Conservation (phyloP, 305 asterid species). For the Fraxinus sp. region DNA sequence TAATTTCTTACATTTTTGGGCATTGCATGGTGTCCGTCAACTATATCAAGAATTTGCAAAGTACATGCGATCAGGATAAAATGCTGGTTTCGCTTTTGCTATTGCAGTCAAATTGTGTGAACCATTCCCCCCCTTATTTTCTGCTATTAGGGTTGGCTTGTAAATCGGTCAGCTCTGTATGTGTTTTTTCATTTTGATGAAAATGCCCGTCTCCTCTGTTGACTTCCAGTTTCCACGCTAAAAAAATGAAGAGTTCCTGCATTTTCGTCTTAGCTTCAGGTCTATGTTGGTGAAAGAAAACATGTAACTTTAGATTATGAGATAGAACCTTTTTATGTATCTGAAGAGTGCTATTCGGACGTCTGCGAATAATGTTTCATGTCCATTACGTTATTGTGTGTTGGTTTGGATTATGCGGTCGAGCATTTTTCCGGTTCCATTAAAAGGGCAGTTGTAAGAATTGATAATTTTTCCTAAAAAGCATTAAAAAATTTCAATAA, state of each 20-base stretch:
- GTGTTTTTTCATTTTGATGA: not conserved
- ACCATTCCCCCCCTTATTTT: not conserved
- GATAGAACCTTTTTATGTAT: not conserved
- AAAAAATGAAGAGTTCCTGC: not conserved
- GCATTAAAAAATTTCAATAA: not conserved
- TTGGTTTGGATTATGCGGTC: not conserved
- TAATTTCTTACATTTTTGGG: not conserved
- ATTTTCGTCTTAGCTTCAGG: not conserved
- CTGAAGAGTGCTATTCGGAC: not conserved
- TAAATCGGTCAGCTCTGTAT: not conserved
- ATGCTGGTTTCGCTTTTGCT: not conserved
- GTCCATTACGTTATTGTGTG: not conserved
- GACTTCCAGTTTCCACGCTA: not conserved
- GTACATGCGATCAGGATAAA: not conserved
- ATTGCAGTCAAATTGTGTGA: not conserved
- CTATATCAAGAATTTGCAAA: not conserved
- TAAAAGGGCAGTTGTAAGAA: not conserved
- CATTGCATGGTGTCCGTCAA: not conserved
- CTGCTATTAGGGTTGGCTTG: not conserved
- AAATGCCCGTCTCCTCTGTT: not conserved
- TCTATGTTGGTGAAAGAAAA: not conserved
- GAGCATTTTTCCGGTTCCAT: not conserved
- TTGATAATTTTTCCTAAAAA: not conserved
- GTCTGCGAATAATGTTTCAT: not conserved
- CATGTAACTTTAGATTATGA: not conserved